Evolutionary conservation across 1,284 basidiomycete genomes (phyloP).

Genomic region (Marasmius sp.): DNA sequence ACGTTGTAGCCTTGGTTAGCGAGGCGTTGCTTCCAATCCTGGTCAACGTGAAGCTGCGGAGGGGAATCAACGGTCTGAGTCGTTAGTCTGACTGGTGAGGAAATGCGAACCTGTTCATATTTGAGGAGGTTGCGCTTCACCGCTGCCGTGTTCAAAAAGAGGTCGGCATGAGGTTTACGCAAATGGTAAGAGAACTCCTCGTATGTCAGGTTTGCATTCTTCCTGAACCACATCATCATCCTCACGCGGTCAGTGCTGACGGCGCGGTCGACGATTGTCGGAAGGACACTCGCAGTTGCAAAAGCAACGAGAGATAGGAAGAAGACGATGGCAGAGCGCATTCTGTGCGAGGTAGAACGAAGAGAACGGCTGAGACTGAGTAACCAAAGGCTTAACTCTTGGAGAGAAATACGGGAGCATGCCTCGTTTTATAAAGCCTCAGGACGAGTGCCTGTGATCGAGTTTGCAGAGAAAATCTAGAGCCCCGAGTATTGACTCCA

Average conservation of each 20-base stretch:
- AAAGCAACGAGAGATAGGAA: no score
- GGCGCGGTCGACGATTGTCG: no score
- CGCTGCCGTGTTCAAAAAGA: neutral
- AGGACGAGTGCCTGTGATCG: no score
- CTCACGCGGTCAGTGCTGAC: neutral
- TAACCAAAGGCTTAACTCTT: no score
- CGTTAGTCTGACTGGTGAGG: neutral
- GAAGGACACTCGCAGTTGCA: no score
- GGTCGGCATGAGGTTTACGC: neutral
- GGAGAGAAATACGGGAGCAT: no score
- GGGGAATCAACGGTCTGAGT: neutral
- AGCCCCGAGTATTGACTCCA: no score
- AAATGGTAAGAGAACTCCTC: neutral
- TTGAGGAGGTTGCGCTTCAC: neutral
- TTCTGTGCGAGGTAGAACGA: no score
- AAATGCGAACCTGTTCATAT: neutral
- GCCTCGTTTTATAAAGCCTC: no score
- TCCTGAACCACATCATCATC: neutral
- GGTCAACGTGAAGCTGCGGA: neutral
- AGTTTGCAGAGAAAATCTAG: no score
- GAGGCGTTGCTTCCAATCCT: neutral
- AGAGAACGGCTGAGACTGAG: no score
- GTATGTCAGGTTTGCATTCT: neutral
- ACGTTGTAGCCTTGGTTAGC: neutral
- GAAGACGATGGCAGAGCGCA: no score